Percentiles rank a stretch among this genome's conserved stretches.
Evolutionary conservation across 495 filamentous ascomycete species (phyloP).

Genomic region (Xylaria bambusicola): DNA sequence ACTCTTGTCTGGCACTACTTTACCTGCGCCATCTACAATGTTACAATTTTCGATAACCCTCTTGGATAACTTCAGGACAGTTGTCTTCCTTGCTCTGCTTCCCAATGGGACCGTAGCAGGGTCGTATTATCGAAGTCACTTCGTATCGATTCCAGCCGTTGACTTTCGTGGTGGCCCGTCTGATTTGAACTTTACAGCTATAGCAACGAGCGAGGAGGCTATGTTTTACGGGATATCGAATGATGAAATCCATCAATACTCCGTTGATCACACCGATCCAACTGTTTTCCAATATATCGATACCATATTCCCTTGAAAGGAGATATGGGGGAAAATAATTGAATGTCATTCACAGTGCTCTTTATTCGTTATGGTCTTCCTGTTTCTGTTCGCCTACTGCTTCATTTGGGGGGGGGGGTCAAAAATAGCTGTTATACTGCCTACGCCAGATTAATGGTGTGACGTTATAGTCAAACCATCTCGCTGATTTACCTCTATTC

Average conservation of each 20-base stretch:
- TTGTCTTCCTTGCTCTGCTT: slow-evolving; percentile 14
- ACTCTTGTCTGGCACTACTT: background rate
- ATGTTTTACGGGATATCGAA: slow-evolving; percentile 24
- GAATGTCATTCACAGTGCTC: too few relatives aligned
- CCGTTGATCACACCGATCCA: background rate
- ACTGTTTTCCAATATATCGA: slow-evolving; percentile 12
- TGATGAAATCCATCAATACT: slow-evolving; percentile 22
- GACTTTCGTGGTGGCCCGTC: slow-evolving; percentile 20
- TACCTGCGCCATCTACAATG: slow-evolving; percentile 13
- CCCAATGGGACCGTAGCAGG: slow-evolving; percentile 25
- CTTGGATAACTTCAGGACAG: slow-evolving; percentile 7
- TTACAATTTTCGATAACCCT: slow-evolving; percentile 20
- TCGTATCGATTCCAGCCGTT: slow-evolving; percentile 11
- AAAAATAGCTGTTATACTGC: too few relatives aligned
- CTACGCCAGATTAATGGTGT: too few relatives aligned
- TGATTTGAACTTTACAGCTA: slow-evolving; percentile 22
- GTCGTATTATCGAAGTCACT: background rate
- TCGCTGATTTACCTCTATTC: too few relatives aligned
- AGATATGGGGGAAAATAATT: too few relatives aligned
- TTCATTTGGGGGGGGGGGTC: too few relatives aligned
- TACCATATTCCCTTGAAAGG: slow-evolving; percentile 21
- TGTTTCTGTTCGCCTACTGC: too few relatives aligned
- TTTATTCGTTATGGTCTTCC: too few relatives aligned
- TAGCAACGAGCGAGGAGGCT: slow-evolving; percentile 16
- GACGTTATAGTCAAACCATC: too few relatives aligned